phyloP scores from a whole-genome alignment of 495 filamentous ascomycete genomes.

The Hypoxylon subgilvum region DNA sequence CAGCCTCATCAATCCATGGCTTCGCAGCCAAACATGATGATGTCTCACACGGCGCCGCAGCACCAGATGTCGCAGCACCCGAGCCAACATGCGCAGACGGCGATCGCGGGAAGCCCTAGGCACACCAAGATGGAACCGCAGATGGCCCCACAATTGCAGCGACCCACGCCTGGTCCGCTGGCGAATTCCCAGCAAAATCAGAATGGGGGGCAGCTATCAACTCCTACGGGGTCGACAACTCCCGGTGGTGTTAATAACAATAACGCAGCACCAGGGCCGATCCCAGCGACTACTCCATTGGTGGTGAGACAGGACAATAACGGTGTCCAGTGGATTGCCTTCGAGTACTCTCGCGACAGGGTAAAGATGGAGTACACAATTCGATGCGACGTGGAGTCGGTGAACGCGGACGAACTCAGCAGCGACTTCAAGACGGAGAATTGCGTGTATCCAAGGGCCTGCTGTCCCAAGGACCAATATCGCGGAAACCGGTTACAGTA shows the following conservation, averaged over 20 bases:
- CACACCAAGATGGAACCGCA: conserved; percentile 66
- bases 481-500: conserved; percentile 92
- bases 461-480: conserved; percentile 94
- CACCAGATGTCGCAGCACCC: conserved; percentile 57
- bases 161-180: conserved; percentile 62
- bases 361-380: conserved; percentile 99
- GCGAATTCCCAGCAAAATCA: conserved; percentile 52
- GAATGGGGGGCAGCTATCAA: conserved; percentile 62
- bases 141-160: conserved; percentile 61
- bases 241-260: conserved; percentile 73
- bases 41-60: conserved; percentile 61
- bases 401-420: conserved; percentile 83
- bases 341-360: conserved; percentile 95
- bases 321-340: conserved; percentile 98
- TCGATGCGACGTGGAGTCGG: conserved; percentile 95
- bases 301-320: conserved; percentile 96
- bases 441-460: conserved; percentile 95
- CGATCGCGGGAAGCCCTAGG: conserved; percentile 67
- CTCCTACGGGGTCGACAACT: conserved; percentile 47
- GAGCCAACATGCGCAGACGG: conserved; percentile 54
- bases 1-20: conserved; percentile 70
- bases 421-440: conserved; percentile 96
- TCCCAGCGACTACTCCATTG: conserved; percentile 94
- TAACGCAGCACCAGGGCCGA: conserved; percentile 95
- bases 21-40: conserved; percentile 62